Percentiles rank a stretch among this genome's conserved stretches.
Conservation (phyloP, 306 rosid genomes). For the Malus sieversii region DNA sequence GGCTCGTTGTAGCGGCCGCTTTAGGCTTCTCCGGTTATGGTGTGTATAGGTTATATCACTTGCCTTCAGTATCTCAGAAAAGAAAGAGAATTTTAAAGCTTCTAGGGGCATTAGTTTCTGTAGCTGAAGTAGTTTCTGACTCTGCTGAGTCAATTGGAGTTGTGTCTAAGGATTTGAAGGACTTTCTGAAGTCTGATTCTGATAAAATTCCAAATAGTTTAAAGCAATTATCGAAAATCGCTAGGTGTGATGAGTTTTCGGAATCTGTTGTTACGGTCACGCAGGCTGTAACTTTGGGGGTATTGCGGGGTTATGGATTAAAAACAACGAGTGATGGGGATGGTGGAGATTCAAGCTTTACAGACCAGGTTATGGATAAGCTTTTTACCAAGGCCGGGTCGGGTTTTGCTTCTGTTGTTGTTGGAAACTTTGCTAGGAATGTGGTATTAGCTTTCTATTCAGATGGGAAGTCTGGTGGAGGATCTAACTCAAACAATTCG, state of each 20-base stretch:
- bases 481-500: constrained; percentile 15
- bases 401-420: constrained; percentile 66
- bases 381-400: constrained; percentile 54
- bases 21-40: constrained; percentile 54
- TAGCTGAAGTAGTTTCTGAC: constrained; percentile 55
- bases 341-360: constrained; percentile 14
- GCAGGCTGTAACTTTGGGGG: constrained; percentile 45
- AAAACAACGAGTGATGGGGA: constrained; percentile 1
- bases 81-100: constrained; percentile 49
- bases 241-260: constrained; percentile 47
- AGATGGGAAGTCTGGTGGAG: constrained; percentile 21
- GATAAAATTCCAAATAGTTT: constrained; percentile 63
- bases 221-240: constrained; percentile 62
- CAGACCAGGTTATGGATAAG: constrained; percentile 46
- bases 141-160: constrained; percentile 59
- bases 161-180: constrained; percentile 54
- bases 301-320: constrained; percentile 41
- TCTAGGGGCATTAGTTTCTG: constrained; percentile 40
- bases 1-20: constrained; percentile 38
- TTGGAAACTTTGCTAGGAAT: constrained; percentile 83
- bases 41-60: constrained; percentile 43
- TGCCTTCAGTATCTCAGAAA: constrained; percentile 47
- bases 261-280: constrained; percentile 49
- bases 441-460: constrained; percentile 46
- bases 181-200: constrained; percentile 63